Conservation (phyloP, 495 filamentous ascomycete species). For the Thozetella sp. region DNA sequence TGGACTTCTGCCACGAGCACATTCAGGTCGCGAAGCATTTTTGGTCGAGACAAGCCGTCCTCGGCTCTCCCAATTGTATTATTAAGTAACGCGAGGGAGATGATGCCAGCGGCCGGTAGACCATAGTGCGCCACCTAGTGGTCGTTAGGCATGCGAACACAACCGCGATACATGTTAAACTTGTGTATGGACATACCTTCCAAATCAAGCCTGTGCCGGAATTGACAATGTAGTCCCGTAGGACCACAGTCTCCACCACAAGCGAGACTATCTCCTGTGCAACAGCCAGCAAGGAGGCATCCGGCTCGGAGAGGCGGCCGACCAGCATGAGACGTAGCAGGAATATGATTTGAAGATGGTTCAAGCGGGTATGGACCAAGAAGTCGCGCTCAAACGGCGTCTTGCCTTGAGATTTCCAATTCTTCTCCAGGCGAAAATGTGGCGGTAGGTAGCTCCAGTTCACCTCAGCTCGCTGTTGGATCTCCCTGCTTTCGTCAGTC, state of each 20-base stretch:
- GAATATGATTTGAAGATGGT: constrained; percentile 43
- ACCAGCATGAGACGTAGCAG: constrained; percentile 31
- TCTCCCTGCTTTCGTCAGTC: not conserved
- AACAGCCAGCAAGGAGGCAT: constrained; percentile 27
- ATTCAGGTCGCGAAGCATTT: constrained; percentile 32
- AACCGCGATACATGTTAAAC: not conserved
- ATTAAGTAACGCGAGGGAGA: constrained; percentile 35
- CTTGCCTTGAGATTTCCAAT: constrained; percentile 23
- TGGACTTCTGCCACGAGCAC: constrained; percentile 41
- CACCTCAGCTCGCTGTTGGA: not conserved
- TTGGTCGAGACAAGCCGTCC: constrained; percentile 17
- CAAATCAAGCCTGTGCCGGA: constrained; percentile 43
- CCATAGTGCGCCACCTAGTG: constrained; percentile 40
- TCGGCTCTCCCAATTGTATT: constrained; percentile 11
- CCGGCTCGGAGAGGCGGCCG: constrained; percentile 31
- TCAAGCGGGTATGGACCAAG: constrained; percentile 33
- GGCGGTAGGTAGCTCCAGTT: not conserved
- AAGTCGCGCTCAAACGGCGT: constrained; percentile 25
- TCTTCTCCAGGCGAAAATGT: not conserved
- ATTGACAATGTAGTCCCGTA: constrained; percentile 38
- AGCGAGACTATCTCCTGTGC: constrained; percentile 36
- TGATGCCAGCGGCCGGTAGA: constrained; percentile 40
- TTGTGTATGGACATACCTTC: constrained; percentile 27
- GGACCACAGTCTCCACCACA: constrained; percentile 36
- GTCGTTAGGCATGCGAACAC: not conserved